Evolutionary conservation across 1,284 basidiomycete species (phyloP), one percentile per base, ranked within the genome.

Genomic region (Rhodotorula sp.): DNA sequence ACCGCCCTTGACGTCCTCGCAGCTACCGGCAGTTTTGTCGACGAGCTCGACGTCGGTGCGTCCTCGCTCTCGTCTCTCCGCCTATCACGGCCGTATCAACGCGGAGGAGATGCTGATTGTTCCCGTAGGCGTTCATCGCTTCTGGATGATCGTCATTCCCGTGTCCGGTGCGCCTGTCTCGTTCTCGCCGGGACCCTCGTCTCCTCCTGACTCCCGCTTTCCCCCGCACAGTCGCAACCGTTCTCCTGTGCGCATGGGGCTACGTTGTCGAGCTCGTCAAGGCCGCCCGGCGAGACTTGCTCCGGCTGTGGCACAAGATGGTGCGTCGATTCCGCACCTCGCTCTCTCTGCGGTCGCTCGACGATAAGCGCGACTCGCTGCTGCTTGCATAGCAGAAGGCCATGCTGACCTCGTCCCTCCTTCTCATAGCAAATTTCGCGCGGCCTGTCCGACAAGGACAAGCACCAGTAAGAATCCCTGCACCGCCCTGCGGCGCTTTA

Each of bases 121-220:
- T 68, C 34, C 34, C 34, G 34, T 34, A 34, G 34, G n/a, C 48
- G 48, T 52, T 63, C 46, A 74, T 86, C 50, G 56, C n/a, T 90
- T 90, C 82, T 90, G 89, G 89, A 80, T 84, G 72, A 86, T 90
- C 70, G 86, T 87, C 0, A 73, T 88, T 7, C 89, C 88, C 0
- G 81, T 88, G 17, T 88, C 50, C 17, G 13, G 61, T 54, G 10
- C 42, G n/a, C 13, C 57, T 16, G 14, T 25, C 25, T 34, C 10
- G 27, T 3, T 21, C 27, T 34, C 16, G 14, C 34, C 53, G 48
- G 4, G 48, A 8, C 17, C 7, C 17, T 17, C 48, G 16, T 49
- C n/a, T n/a, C n/a, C n/a, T n/a, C n/a, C n/a, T 16, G 14, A 7
- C 52, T 2, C 48, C 19, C 48, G 19, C 27, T 2, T 27, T 9